Percentiles rank a stretch among this genome's conserved stretches.
These are phyloP conservation scores for Ganoderma lucidum DNA, from an alignment of 1,284 basidiomycete genomes.

Conservation along the genomic window DNA sequence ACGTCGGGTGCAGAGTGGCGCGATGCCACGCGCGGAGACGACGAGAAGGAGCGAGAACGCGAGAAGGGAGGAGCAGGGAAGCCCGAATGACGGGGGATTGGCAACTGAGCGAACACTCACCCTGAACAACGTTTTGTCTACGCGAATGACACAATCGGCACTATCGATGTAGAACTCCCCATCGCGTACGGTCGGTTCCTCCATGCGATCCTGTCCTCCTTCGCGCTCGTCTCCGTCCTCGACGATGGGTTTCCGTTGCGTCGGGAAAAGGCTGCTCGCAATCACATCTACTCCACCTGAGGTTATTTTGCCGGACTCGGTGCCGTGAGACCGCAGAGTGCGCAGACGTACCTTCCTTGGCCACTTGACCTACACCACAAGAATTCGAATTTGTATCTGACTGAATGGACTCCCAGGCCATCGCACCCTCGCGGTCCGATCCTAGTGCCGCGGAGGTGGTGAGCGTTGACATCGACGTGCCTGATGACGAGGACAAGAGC, in stretches of 20 bases:
- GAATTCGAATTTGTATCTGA: neutral
- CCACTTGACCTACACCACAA: neutral
- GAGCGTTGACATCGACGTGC: neutral
- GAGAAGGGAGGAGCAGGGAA: slow-evolving; percentile 1
- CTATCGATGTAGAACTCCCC: slow-evolving; percentile 43
- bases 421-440: slow-evolving; percentile 1
- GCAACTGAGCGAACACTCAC: slow-evolving; percentile 37
- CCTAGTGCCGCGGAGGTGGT: neutral
- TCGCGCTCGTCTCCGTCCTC: neutral
- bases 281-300: slow-evolving; percentile 26
- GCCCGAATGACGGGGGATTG: neutral
- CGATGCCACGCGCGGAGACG: neutral
- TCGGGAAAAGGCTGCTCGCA: slow-evolving; percentile 13
- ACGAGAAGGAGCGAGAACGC: slow-evolving; percentile 7
- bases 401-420: slow-evolving; percentile 15
- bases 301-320: slow-evolving; percentile 18
- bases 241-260: neutral
- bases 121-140: slow-evolving; percentile 57
- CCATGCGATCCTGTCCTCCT: slow-evolving; percentile 5
- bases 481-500: slow-evolving; percentile 8
- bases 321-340: slow-evolving; percentile 9
- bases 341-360: slow-evolving; percentile 14
- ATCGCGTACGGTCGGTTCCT: slow-evolving; percentile 28
- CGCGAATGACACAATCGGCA: slow-evolving; percentile 56
- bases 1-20: slow-evolving; percentile 11